phyloP scores from a whole-genome alignment of 805 yeast genomes.

The Nakazawaea ernobii region DNA sequence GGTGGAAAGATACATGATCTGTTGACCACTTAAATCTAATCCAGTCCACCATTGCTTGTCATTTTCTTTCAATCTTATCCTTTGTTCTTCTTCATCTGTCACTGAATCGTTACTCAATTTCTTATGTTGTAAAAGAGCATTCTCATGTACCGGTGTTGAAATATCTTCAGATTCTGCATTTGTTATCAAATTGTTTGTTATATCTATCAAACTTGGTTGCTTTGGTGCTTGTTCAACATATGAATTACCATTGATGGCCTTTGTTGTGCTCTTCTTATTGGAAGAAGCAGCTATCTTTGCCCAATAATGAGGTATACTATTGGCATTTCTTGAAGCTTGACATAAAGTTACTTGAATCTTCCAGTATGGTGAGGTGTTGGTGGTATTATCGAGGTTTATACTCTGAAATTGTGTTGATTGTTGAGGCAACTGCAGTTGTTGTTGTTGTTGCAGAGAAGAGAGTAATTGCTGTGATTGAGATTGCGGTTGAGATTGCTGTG shows the following conservation, averaged over 20 bases:
- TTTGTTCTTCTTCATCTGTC: slow-evolving; percentile 61
- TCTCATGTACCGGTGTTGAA: slow-evolving; percentile 16
- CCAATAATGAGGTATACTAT: slow-evolving; percentile 63
- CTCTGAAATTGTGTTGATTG: slow-evolving; percentile 21
- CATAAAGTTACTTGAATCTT: slow-evolving; percentile 73
- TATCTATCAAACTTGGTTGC: slow-evolving; percentile 30
- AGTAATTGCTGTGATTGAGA: slow-evolving; percentile 25
- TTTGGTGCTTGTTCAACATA: slow-evolving; percentile 12
- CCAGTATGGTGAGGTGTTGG: slow-evolving; percentile 50
- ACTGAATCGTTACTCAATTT: slow-evolving; percentile 27
- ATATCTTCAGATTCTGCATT: slow-evolving; percentile 22
- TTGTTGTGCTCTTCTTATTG: slow-evolving; percentile 5
- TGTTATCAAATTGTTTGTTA: slow-evolving; percentile 30
- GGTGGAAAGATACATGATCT: slow-evolving; percentile 63
- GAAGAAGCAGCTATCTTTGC: slow-evolving; percentile 78
- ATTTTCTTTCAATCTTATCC: slow-evolving; percentile 51
- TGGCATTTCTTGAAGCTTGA: slow-evolving; percentile 62
- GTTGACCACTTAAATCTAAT: slow-evolving; percentile 87
- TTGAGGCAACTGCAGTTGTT: slow-evolving; percentile 18
- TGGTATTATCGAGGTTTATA: slow-evolving; percentile 28
- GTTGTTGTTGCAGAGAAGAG: slow-evolving; percentile 16
- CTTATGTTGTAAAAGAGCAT: slow-evolving; percentile 29
- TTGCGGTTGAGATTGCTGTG: slow-evolving; percentile 12
- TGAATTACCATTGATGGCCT: slow-evolving; percentile 4
- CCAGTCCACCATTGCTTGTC: slow-evolving; percentile 92